Conservation (phyloP, 768 basidiomycete genomes). For the Podaxis sp. region DNA sequence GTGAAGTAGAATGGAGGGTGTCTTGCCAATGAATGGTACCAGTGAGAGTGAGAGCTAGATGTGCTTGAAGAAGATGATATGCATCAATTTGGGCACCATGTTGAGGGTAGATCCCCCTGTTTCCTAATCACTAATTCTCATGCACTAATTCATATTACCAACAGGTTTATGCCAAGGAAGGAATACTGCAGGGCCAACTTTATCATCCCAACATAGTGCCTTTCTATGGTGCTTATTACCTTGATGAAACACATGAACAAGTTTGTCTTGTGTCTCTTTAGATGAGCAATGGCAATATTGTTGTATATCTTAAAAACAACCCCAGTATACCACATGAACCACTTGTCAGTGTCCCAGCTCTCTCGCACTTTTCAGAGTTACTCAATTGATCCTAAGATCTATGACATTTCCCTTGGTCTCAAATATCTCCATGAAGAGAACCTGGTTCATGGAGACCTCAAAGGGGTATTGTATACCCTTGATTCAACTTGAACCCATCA, state of each 20-base stretch:
- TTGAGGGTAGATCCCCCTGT: too few relatives aligned
- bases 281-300: conserved; percentile 13
- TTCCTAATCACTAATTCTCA: too few relatives aligned
- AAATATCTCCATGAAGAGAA: conserved; percentile 14
- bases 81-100: too few relatives aligned
- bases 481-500: not conserved
- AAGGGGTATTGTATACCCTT: conserved; percentile 12
- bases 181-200: not conserved
- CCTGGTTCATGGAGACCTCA: conserved; percentile 17
- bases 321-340: not conserved
- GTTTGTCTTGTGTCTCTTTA: conserved; percentile 13
- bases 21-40: too few relatives aligned
- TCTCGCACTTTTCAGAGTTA: not conserved
- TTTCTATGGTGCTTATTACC: conserved; percentile 2
- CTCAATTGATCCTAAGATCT: conserved; percentile 1
- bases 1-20: too few relatives aligned
- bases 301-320: not conserved
- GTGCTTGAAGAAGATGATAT: too few relatives aligned
- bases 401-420: conserved; percentile 12
- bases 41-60: too few relatives aligned
- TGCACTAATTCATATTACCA: too few relatives aligned
- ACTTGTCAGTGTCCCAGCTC: not conserved
- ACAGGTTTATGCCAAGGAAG: conserved; percentile 1
- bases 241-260: not conserved
- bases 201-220: conserved; percentile 2